phyloP scores from a whole-genome alignment of 2,329 filamentous ascomycete genomes.

The Gaeumannomyces sp. region DNA sequence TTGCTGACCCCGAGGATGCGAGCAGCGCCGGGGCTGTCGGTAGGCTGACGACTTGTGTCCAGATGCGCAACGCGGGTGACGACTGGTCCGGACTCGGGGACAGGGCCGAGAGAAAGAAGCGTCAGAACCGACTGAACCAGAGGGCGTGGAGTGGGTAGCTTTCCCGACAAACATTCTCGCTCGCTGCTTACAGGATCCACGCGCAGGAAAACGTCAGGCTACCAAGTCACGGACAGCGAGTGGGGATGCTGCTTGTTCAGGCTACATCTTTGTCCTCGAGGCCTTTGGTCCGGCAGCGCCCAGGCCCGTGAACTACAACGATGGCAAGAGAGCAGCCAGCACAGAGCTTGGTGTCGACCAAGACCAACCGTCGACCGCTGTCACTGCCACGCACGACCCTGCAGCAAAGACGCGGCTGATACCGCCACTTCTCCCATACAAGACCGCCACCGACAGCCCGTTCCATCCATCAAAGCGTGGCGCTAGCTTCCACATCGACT shows the following conservation, averaged over 20 bases:
- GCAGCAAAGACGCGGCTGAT: background rate
- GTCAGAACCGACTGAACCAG: slow-evolving; percentile 16
- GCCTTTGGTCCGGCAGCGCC: no score
- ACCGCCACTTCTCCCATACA: background rate
- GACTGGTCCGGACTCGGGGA: slow-evolving; percentile 11
- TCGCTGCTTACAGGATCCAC: background rate
- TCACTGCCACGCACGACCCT: background rate
- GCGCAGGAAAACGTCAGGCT: background rate
- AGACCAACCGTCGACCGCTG: background rate
- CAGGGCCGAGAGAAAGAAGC: slow-evolving; percentile 13
- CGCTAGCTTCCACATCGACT: background rate
- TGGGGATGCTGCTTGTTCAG: no score
- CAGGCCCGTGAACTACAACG: no score
- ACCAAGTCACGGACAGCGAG: background rate
- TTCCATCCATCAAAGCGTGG: background rate
- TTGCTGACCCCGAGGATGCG: background rate
- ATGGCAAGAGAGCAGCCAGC: background rate
- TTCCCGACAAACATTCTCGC: background rate
- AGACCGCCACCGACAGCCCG: background rate
- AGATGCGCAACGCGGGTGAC: slow-evolving; percentile 1
- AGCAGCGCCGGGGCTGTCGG: background rate
- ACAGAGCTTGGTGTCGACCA: background rate
- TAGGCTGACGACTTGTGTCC: background rate
- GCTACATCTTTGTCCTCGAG: background rate
- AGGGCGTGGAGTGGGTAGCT: slow-evolving; percentile 13